Evolutionary conservation across 2,329 filamentous ascomycete species (phyloP), one percentile per base, ranked within the genome.

Genomic region (Boeremia lycopersici): DNA sequence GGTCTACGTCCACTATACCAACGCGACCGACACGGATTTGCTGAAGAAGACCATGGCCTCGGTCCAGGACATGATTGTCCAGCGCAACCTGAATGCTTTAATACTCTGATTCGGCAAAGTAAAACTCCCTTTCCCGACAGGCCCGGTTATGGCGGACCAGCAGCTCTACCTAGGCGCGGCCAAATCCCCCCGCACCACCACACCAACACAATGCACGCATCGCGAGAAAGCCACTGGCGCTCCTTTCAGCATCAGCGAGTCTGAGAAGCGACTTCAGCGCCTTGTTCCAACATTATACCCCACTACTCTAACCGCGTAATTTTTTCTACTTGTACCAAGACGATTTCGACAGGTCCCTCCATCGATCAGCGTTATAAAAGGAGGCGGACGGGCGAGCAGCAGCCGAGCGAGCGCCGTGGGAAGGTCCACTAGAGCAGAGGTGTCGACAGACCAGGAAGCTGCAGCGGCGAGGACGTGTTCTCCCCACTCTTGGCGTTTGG

Each of bases 11-110:
- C 79, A 82, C 67, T 81, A 78, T 70, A 82, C 79, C 44, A 82
- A 81, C 63, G 79, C 79, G 8, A 82, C 79, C 41, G 79, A 82
- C 59, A 82, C 79, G 42, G 72, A 81, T 65, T 66, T 82, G 53
- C 69, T 99, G 48, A 80, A 81, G 65, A 81, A 80, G 70, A 82
- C 79, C 26, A 82, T 82, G 79, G 76, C 75, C 48, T 81, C 78
- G 31, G 78, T 82, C 44, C 79, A 82, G 63, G 79, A 82, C 61
- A 82, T 81, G 79, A 82, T 82, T 61, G 79, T 82, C 46, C 79
- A 81, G 65, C 77, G 79, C 53, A 82, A 82, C 61, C 72, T 82
- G 62, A 79, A 81, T 60, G 76, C 76, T 39, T 68, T 82, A 59
- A 81, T 82, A 53, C 65, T 76, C 48, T 77, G 64, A 74, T 53